Evolutionary conservation across 2,329 filamentous ascomycete species (phyloP).

Genomic region (Alternaria arbusti): DNA sequence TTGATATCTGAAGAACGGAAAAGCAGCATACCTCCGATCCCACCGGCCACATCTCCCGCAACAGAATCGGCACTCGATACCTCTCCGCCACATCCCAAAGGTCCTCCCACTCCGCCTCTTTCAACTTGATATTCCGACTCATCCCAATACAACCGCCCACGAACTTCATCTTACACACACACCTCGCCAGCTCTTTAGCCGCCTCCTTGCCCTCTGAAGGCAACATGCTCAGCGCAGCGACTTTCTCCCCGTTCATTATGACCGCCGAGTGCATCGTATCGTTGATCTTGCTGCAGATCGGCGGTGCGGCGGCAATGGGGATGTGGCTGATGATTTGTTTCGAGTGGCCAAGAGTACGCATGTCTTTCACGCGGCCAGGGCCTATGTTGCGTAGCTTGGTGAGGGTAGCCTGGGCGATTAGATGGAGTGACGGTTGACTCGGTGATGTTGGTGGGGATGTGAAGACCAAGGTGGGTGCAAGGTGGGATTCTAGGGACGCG

Average conservation of each 20-base stretch:
- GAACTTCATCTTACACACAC: slow-evolving; percentile 54
- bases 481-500: slow-evolving; percentile 37
- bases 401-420: slow-evolving; percentile 22
- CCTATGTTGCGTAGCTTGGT: slow-evolving; percentile 34
- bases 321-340: slow-evolving; percentile 38
- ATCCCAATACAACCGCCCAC: slow-evolving; percentile 58
- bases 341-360: slow-evolving; percentile 26
- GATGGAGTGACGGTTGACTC: slow-evolving; percentile 19
- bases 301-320: slow-evolving; percentile 21
- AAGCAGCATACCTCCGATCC: slow-evolving; percentile 18
- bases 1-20: background rate
- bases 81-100: slow-evolving; percentile 51
- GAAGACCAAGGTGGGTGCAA: slow-evolving; percentile 19
- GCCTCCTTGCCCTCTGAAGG: slow-evolving; percentile 42
- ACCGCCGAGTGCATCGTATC: slow-evolving; percentile 30
- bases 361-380: slow-evolving; percentile 30
- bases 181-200: slow-evolving; percentile 49
- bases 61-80: slow-evolving; percentile 48
- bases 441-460: slow-evolving; percentile 8
- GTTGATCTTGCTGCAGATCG: slow-evolving; percentile 30
- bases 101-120: slow-evolving; percentile 52
- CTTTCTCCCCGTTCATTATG: slow-evolving; percentile 40
- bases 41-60: slow-evolving; percentile 30
- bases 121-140: slow-evolving; percentile 49
- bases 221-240: slow-evolving; percentile 54